Conservation (phyloP, 768 basidiomycete species). For the Serendipita sp. region DNA sequence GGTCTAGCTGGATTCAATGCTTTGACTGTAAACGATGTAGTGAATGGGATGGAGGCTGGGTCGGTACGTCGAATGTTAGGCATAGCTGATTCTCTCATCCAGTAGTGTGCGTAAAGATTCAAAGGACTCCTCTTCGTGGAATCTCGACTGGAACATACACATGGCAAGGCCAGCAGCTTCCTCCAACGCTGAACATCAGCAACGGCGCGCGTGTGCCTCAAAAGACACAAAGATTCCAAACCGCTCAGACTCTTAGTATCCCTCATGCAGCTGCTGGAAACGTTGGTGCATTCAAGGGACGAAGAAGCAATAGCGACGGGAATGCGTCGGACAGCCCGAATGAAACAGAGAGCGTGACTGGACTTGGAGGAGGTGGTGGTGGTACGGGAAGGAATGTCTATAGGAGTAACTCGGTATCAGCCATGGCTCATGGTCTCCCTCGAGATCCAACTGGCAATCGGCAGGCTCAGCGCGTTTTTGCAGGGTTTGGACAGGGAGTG, state of each 20-base stretch:
- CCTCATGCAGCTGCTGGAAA: not conserved
- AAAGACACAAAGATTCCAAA: constrained; percentile 3
- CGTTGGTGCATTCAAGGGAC: not conserved
- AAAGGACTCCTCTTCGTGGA: constrained; percentile 16
- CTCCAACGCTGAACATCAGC: not conserved
- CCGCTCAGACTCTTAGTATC: not conserved
- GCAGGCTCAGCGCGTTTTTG: constrained; percentile 10
- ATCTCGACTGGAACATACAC: not conserved
- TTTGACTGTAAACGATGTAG: constrained; percentile 28
- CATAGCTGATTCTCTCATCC: not conserved
- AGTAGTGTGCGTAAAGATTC: constrained; percentile 12
- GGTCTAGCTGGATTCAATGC: constrained; percentile 13
- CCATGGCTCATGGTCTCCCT: not conserved
- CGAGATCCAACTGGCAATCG: constrained; percentile 5
- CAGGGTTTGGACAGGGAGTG: constrained; percentile 16
- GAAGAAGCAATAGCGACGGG: not conserved
- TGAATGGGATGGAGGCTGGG: constrained; percentile 49
- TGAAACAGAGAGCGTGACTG: not conserved
- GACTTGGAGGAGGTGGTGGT: not conserved
- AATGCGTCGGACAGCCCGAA: not conserved
- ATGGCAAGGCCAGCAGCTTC: not conserved
- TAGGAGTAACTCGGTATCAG: constrained; percentile 13
- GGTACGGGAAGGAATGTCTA: not conserved
- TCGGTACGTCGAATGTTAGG: constrained; percentile 28
- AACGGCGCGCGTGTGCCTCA: not conserved